phyloP scores from a whole-genome alignment of 2,329 filamentous ascomycete species.

The Aureobasidium sp. region DNA sequence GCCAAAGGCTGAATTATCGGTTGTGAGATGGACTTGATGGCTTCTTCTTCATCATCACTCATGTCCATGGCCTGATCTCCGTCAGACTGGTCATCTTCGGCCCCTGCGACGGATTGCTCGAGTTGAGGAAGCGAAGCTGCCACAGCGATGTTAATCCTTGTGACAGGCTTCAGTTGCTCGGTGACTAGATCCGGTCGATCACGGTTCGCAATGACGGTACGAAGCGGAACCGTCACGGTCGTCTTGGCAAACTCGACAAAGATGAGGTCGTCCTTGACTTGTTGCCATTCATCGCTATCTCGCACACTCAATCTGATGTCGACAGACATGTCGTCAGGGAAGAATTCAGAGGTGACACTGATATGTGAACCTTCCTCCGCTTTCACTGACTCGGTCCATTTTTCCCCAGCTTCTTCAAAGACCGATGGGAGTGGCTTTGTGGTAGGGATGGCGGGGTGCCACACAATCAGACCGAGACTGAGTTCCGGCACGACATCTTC shows the following conservation, averaged over 20 bases:
- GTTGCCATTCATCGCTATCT: slow-evolving; percentile 44
- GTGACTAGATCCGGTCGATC: slow-evolving; percentile 30
- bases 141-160: neutral
- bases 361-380: slow-evolving; percentile 35
- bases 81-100: slow-evolving; percentile 22
- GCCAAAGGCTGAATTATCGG: neutral
- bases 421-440: slow-evolving; percentile 38
- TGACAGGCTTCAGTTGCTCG: slow-evolving; percentile 13
- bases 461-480: slow-evolving; percentile 35
- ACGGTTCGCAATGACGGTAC: slow-evolving; percentile 37
- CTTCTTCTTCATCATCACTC: slow-evolving; percentile 17
- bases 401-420: slow-evolving; percentile 39
- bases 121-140: neutral
- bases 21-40: neutral
- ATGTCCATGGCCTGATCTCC: slow-evolving; percentile 21
- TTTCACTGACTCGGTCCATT: slow-evolving; percentile 33
- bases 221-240: slow-evolving; percentile 36
- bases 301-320: slow-evolving; percentile 42
- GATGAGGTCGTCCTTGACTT: slow-evolving; percentile 44
- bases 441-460: slow-evolving; percentile 39
- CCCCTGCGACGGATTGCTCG: slow-evolving; percentile 23
- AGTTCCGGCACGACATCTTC: slow-evolving; percentile 34
- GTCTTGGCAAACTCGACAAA: slow-evolving; percentile 42
- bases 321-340: slow-evolving; percentile 36
- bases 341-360: slow-evolving; percentile 44